Conservation (phyloP, 2,329 filamentous ascomycete genomes). For the Colletotrichum tropicale region DNA sequence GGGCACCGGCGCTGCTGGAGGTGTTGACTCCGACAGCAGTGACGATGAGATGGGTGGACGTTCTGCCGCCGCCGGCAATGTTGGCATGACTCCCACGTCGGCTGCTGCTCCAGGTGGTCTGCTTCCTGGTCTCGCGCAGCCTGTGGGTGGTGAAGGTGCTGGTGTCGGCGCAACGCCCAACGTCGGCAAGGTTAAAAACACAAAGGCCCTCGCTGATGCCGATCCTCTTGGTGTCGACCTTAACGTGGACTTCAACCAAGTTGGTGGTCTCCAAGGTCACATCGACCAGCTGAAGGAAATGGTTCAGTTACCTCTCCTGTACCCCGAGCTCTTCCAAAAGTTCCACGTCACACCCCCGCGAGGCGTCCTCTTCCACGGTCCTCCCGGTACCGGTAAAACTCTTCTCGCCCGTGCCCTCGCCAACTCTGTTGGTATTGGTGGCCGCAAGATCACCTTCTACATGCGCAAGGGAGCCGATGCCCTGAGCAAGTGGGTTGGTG, state of each 20-base stretch:
- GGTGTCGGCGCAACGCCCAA: slow-evolving; percentile 67
- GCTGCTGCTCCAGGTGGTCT: slow-evolving; percentile 50
- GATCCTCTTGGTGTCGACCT: slow-evolving; percentile 93
- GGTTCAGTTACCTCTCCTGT: slow-evolving; percentile 92
- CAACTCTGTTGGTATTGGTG: slow-evolving; percentile 86
- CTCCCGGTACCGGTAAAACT: slow-evolving; percentile 97
- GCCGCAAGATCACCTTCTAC: slow-evolving; percentile 96
- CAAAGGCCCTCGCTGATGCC: slow-evolving; percentile 88
- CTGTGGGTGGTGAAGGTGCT: slow-evolving; percentile 28
- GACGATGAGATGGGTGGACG: slow-evolving; percentile 85
- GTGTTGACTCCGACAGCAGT: slow-evolving; percentile 92
- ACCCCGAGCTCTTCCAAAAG: slow-evolving; percentile 89
- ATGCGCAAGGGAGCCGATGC: slow-evolving; percentile 99
- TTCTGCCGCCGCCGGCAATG: slow-evolving; percentile 52
- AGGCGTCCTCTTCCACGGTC: slow-evolving; percentile 95
- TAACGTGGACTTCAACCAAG: slow-evolving; percentile 91
- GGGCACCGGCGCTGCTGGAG: slow-evolving; percentile 75
- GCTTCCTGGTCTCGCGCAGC: slow-evolving; percentile 41
- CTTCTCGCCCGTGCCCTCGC: slow-evolving; percentile 92
- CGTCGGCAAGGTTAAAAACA: slow-evolving; percentile 92
- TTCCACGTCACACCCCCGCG: slow-evolving; percentile 94
- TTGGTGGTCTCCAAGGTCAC: slow-evolving; percentile 89
- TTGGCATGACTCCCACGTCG: slow-evolving; percentile 65
- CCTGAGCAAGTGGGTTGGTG: slow-evolving; percentile 97
- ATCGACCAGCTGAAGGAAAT: slow-evolving; percentile 99